These are phyloP conservation scores for Leucaena leucocephala DNA, from an alignment of 306 rosid species.

Conservation along the genomic window DNA sequence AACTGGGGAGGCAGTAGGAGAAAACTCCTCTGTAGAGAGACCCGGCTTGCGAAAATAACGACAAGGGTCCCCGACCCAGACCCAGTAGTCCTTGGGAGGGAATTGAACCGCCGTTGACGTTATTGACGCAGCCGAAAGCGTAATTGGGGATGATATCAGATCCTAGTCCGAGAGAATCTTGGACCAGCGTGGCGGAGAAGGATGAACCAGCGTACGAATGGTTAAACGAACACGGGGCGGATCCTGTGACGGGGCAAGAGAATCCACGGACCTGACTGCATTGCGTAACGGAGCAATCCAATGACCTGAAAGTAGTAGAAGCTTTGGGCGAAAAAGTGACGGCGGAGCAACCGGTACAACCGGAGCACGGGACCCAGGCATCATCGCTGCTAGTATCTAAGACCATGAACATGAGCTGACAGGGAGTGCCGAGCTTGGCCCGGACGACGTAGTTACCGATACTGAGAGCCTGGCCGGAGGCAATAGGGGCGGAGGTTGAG, in stretches of 20 bases:
- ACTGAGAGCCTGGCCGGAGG: not conserved
- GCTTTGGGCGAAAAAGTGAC: not conserved
- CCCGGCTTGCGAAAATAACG: not conserved
- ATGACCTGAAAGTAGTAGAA: not conserved
- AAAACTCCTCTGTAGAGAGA: not conserved
- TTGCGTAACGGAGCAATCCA: not conserved
- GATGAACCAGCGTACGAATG: not conserved
- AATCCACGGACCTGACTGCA: not conserved
- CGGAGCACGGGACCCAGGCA: not conserved
- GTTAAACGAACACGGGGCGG: not conserved
- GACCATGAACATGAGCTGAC: constrained; percentile 4
- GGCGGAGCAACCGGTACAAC: not conserved
- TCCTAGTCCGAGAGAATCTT: not conserved
- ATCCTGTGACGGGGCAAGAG: not conserved
- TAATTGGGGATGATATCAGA: not conserved
- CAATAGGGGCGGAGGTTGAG: not conserved
- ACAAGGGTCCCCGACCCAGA: not conserved
- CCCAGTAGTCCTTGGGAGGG: not conserved
- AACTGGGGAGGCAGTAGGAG: constrained; percentile 11
- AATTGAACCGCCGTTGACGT: not conserved
- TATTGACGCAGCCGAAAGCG: not conserved
- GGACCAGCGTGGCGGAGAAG: not conserved
- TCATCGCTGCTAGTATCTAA: not conserved
- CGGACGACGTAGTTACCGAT: not conserved
- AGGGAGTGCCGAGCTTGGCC: not conserved